Evolutionary conservation across 2,329 filamentous ascomycete species (phyloP).

Genomic region (Diaporthe sp.): DNA sequence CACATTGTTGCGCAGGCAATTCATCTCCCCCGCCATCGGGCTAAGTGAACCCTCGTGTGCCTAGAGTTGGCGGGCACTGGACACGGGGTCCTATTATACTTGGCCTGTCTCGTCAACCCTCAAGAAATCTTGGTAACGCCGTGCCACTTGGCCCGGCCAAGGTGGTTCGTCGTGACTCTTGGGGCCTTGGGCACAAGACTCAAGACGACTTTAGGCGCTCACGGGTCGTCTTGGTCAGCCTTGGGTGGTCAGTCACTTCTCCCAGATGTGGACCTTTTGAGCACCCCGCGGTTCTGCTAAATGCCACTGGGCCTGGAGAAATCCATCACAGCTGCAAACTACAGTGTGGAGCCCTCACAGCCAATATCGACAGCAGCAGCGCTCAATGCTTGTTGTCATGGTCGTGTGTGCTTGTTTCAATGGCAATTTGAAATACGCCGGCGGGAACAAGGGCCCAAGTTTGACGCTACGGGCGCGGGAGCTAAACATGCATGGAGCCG

Average conservation of each 20-base stretch:
- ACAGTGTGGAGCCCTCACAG: not conserved
- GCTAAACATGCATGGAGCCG: slow-evolving; percentile 31
- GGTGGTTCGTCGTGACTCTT: slow-evolving; percentile 26
- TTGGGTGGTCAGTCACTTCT: not conserved
- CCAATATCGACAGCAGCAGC: slow-evolving; percentile 3
- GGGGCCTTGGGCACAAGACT: not conserved
- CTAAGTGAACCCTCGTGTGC: not conserved
- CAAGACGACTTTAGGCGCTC: slow-evolving; percentile 5
- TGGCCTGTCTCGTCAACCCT: slow-evolving; percentile 10
- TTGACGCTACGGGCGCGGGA: slow-evolving; percentile 33
- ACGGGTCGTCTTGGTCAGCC: not conserved
- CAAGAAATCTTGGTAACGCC: slow-evolving; percentile 10
- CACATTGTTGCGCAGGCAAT: not conserved
- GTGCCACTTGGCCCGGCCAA: slow-evolving; percentile 31
- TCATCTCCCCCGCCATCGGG: not conserved
- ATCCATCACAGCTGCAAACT: not conserved
- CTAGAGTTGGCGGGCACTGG: not conserved
- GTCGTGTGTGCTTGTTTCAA: slow-evolving; percentile 21
- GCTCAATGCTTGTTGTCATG: not conserved
- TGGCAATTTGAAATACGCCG: slow-evolving; percentile 33
- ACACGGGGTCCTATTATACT: not conserved
- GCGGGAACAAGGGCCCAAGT: slow-evolving; percentile 21
- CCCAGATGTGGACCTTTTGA: not conserved
- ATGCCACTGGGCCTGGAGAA: not conserved
- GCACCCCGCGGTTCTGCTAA: not conserved